Base-by-base conservation (phyloP, 2,329 filamentous ascomycete species). In the Aspergillus vadensis region DNA sequence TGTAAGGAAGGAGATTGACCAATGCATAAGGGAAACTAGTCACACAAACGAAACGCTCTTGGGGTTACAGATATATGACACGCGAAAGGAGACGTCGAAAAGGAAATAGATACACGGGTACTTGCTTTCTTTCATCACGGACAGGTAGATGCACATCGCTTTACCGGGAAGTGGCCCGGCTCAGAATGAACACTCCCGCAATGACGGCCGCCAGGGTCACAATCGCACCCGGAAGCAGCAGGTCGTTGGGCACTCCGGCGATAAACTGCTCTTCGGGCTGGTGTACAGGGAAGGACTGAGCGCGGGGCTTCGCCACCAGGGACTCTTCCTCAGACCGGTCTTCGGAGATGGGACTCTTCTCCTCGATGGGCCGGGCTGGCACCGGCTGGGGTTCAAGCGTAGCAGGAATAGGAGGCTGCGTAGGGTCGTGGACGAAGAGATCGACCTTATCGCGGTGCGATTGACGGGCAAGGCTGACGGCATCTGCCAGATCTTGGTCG, bases 161-260 rank as follows among this genome's bases (percentile, higher is more conserved):
- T 38, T 65, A 78, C 70, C 82, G 79, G 63, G 77, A 82, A 15
- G 79, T 83, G 44, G 88, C 80, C 65, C 92, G 87, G 62, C 91
- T 88, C 70, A 99, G 87, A 44, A 92, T 88, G 79, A 99, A 99
- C 10, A 98, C 94, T 66, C 91, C 91, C 43, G 96, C 84, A 77
- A 99, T 97, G 39, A 97, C 93, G 47, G 96, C 91, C 9, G 94
- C 95, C 72, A 99, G 80, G n/a, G 93, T 93, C 59, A 95, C 92
- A 74, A 99, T 94, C 19, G 95, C 95, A 66, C 95, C 95, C 0
- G 95, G 95, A 44, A 98, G 85, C 17, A 99, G 82, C 57, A 98
- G 82, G 72, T 99, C 95, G 72, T 99, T 99, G 8, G 95, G 92
- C 36, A 99, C 90, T 57, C 95, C 95, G 2, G 88, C 85, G 72